Base-by-base conservation (phyloP, 2,329 filamentous ascomycete genomes). In the Calonectria montana region DNA sequence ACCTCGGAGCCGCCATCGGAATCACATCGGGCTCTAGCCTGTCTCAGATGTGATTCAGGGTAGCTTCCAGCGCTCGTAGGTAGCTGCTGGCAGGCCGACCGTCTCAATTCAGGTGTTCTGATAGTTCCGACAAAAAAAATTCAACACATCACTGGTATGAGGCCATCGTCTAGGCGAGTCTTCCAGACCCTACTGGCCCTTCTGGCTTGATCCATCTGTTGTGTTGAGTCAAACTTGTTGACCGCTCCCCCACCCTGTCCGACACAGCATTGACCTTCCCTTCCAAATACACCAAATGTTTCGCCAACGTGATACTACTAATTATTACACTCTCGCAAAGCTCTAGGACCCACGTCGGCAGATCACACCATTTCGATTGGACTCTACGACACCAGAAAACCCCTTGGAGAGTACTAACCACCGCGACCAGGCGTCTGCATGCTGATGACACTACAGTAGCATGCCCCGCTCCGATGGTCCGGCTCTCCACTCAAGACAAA, bases 341-440 rank as follows among this genome's bases (percentile, higher is more conserved):
- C 35, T 59, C 47, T 15, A 2, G 57, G 75, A 74, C 73, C 75
- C 76, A 77, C 74, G 71, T 48, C 25, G 50, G 29, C 43, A 12
- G 67, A 77, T 78, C 76, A 78, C 76, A 73, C 74, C 76, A 78
- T 77, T 73, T 78, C 67, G 74, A 77, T 78, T 78, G 76, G 76
- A 64, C 65, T 67, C 48, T 18, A 72, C 31, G 23, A 45, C 35
- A 48, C 45, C 67, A 65, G 39, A 18, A 31, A 43, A 41, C 18
- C 12, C 67, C 59, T 57, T 61, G 43, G 37, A 61, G 43, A 27
- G 39, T 53, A 57, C 50, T 53, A 53, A 61, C 27, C 43, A 31
- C 27, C n/a, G 65, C 63, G 47, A 73, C 35, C 39, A 31, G 43
- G 47, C 37, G 15, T 39, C 23, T 31, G 53, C 53, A 23, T 13